Conservation (phyloP, 1,284 basidiomycete species). For the Irpex sp. region DNA sequence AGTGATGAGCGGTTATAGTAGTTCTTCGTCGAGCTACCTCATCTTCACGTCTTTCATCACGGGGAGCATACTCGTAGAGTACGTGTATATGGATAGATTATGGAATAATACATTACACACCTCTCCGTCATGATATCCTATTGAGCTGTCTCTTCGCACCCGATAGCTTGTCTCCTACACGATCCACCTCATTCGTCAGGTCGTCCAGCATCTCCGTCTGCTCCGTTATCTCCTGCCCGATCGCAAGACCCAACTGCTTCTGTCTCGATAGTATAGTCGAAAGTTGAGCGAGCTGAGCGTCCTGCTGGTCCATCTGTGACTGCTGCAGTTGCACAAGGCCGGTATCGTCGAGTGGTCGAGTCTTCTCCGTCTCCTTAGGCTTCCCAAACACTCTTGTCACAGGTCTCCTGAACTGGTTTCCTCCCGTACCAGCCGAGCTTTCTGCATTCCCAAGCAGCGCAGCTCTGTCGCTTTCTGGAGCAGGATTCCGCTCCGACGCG, state of each 20-base stretch:
- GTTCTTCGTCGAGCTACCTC: neutral
- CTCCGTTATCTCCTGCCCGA: slow-evolving; percentile 76
- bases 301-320: slow-evolving; percentile 80
- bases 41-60: neutral
- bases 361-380: slow-evolving; percentile 81
- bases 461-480: slow-evolving; percentile 58
- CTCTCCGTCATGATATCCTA: slow-evolving; percentile 25
- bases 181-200: slow-evolving; percentile 71
- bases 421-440: slow-evolving; percentile 20
- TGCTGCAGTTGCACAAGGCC: slow-evolving; percentile 82
- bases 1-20: slow-evolving; percentile 8
- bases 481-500: slow-evolving; percentile 36
- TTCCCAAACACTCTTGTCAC: slow-evolving; percentile 81
- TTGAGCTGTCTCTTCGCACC: slow-evolving; percentile 80
- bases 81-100: neutral
- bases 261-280: slow-evolving; percentile 85
- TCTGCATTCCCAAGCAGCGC: slow-evolving; percentile 47
- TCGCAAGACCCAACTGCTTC: slow-evolving; percentile 84
- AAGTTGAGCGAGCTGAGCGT: slow-evolving; percentile 75
- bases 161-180: slow-evolving; percentile 74
- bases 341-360: slow-evolving; percentile 82
- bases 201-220: slow-evolving; percentile 89
- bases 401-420: slow-evolving; percentile 34
- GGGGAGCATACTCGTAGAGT: slow-evolving; percentile 1
- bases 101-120: neutral